phyloP scores from a whole-genome alignment of 495 filamentous ascomycete genomes.

The Xylaria flabelliformis region DNA sequence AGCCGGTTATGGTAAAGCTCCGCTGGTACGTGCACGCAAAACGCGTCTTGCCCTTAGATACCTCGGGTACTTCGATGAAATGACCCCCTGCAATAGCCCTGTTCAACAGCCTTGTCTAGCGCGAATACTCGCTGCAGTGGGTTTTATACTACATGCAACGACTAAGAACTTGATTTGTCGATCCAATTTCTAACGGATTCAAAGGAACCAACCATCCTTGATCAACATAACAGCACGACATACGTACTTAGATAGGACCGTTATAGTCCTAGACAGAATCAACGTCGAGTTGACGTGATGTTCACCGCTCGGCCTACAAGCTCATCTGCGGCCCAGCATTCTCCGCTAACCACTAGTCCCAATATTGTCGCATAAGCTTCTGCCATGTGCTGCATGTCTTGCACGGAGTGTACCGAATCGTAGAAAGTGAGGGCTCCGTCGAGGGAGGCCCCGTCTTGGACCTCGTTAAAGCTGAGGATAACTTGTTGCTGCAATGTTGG shows the following conservation, averaged over 20 bases:
- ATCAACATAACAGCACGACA: not conserved
- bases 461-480: slow-evolving; percentile 16
- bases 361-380: not conserved
- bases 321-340: slow-evolving; percentile 1
- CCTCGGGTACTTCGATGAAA: too few species aligned
- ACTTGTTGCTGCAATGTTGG: slow-evolving; percentile 9
- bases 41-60: too few species aligned
- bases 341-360: slow-evolving; percentile 8
- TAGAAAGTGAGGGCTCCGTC: slow-evolving; percentile 17
- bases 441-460: not conserved
- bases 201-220: not conserved
- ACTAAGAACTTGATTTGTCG: not conserved
- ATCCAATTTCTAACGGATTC: not conserved
- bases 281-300: not conserved
- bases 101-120: too few species aligned
- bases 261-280: not conserved
- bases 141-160: not conserved
- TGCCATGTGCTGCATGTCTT: slow-evolving; percentile 12
- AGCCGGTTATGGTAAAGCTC: too few species aligned
- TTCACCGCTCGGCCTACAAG: not conserved
- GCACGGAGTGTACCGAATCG: not conserved
- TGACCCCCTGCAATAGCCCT: too few species aligned
- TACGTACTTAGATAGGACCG: not conserved
- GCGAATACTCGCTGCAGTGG: too few species aligned
- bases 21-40: too few species aligned